Conservation (phyloP, 768 basidiomycete species). For the Amanita rimosa region DNA sequence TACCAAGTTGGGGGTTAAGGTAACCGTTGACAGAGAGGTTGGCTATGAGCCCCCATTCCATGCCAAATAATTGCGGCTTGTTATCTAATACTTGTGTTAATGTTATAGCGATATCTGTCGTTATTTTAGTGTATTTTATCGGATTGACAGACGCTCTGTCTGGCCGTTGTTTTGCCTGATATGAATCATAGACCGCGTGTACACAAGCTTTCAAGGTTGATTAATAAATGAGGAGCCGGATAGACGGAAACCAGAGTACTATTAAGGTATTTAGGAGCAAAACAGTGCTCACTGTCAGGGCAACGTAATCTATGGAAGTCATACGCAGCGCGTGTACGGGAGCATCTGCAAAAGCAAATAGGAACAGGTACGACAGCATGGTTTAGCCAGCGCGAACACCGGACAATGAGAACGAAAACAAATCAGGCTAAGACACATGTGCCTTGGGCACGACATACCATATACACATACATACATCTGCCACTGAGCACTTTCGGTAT, state of each 20-base stretch:
- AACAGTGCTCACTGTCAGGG: neutral
- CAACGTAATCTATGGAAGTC: neutral
- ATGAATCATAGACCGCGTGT: neutral
- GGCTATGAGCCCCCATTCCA: constrained; percentile 28
- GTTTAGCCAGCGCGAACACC: neutral
- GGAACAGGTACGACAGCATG: neutral
- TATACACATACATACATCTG: constrained; percentile 6
- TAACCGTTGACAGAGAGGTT: constrained; percentile 46
- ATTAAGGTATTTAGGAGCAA: neutral
- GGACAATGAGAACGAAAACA: neutral
- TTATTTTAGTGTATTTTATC: neutral
- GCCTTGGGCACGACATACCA: neutral
- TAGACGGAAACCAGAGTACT: neutral
- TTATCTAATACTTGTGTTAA: neutral
- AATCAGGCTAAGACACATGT: constrained; percentile 1
- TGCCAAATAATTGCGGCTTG: neutral
- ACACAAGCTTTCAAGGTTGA: too few relatives aligned
- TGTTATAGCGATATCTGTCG: neutral
- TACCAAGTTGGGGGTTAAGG: constrained; percentile 35
- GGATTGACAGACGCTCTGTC: neutral
- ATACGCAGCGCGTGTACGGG: neutral
- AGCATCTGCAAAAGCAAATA: constrained; percentile 5
- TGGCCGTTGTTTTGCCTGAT: neutral
- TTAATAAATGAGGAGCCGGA: too few relatives aligned
- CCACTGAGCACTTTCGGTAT: neutral